A percentile compares a stretch with the other conserved stretches of the same genome.
These are phyloP conservation scores for Marasmius sp. DNA, from an alignment of 1,284 basidiomycete genomes.

Conservation along the genomic window DNA sequence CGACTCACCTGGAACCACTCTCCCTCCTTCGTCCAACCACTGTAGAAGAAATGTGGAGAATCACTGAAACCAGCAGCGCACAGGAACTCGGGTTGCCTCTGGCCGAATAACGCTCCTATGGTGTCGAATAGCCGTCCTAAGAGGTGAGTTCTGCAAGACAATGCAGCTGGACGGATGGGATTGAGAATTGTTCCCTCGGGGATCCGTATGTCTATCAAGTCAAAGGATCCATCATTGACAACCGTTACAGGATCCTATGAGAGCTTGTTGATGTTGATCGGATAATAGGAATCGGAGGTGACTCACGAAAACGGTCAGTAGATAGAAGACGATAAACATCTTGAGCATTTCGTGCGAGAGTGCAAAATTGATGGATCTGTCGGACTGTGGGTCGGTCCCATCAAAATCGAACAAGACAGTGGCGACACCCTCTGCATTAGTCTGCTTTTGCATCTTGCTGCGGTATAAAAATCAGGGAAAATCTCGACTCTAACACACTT, in stretches of 20 bases:
- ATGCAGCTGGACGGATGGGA: constrained; percentile 28
- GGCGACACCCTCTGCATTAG: constrained; percentile 14
- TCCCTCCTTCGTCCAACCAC: constrained; percentile 26
- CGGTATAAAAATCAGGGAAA: neutral
- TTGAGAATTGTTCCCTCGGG: constrained; percentile 28
- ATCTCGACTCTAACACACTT: neutral
- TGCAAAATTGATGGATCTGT: constrained; percentile 25
- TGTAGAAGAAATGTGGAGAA: constrained; percentile 31
- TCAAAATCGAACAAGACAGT: constrained; percentile 23
- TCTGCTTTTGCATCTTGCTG: constrained; percentile 15
- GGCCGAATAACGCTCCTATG: constrained; percentile 26
- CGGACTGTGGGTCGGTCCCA: constrained; percentile 27
- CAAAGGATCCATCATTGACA: constrained; percentile 35
- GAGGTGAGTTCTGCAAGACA: constrained; percentile 29
- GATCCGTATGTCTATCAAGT: constrained; percentile 32
- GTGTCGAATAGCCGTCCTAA: constrained; percentile 26
- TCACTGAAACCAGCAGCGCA: constrained; percentile 30
- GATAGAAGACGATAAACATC: constrained; percentile 30
- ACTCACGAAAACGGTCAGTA: constrained; percentile 25
- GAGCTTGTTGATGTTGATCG: neutral
- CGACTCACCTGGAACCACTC: constrained; percentile 24
- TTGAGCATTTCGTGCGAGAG: constrained; percentile 27
- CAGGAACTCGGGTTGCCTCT: constrained; percentile 29
- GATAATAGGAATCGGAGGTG: neutral
- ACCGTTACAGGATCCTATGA: constrained; percentile 25